These are phyloP conservation scores for Cystofilobasidium macerans DNA, from an alignment of 768 basidiomycete genomes.

Conservation along the genomic window DNA sequence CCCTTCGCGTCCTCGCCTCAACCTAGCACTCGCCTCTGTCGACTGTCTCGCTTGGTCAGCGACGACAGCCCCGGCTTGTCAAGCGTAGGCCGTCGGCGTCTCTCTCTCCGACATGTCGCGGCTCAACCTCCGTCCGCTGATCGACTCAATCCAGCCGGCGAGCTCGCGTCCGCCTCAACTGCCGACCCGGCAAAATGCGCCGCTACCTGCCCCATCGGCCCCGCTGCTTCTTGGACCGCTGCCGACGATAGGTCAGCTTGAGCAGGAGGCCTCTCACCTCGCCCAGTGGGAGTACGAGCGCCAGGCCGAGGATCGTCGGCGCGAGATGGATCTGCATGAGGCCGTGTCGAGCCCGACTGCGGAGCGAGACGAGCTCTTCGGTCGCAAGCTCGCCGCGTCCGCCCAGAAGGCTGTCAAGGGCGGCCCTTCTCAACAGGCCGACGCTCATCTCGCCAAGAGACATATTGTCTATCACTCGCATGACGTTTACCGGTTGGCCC, in stretches of 20 bases:
- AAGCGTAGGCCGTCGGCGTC: background rate
- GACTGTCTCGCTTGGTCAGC: too few relatives aligned
- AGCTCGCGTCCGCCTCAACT: background rate
- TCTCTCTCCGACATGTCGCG: background rate
- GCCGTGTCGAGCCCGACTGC: conserved; percentile 2
- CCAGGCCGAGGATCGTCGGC: background rate
- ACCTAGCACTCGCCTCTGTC: too few relatives aligned
- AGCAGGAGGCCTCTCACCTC: conserved; percentile 5
- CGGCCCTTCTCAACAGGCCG: background rate
- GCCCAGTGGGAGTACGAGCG: conserved; percentile 15
- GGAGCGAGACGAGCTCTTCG: background rate
- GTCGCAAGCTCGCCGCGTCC: background rate
- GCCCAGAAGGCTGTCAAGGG: background rate
- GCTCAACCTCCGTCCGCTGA: conserved; percentile 8
- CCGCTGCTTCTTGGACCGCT: conserved; percentile 8
- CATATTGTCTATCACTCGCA: conserved; percentile 4
- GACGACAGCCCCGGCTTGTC: too few relatives aligned
- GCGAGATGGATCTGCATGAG: background rate
- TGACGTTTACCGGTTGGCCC: conserved; percentile 14
- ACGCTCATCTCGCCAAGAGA: background rate
- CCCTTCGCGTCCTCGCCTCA: too few relatives aligned
- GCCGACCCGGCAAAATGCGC: background rate
- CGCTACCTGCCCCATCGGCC: background rate
- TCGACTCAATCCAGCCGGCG: background rate
- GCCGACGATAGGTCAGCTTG: background rate